phyloP scores from a whole-genome alignment of 805 yeast species.

The Saccharomycopsis vini region DNA sequence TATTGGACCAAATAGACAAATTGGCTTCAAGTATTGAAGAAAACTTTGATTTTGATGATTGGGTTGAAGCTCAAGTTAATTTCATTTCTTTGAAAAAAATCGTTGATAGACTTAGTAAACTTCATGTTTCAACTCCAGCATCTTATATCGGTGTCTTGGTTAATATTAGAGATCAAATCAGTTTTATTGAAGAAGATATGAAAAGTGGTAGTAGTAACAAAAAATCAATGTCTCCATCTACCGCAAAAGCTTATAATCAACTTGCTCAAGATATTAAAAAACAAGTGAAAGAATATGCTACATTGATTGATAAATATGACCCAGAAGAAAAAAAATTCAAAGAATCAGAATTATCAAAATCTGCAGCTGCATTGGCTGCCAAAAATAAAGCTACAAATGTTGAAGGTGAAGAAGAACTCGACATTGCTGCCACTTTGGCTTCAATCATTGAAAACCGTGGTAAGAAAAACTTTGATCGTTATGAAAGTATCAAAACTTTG shows the following conservation, averaged over 20 bases:
- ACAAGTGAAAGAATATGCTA: slow-evolving; percentile 59
- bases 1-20: slow-evolving; percentile 75
- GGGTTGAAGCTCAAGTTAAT: slow-evolving; percentile 66
- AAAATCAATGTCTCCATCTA: slow-evolving; percentile 68
- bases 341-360: slow-evolving; percentile 33
- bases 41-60: slow-evolving; percentile 25
- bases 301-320: slow-evolving; percentile 49
- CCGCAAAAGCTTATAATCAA: slow-evolving; percentile 79
- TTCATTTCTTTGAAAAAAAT: slow-evolving; percentile 70
- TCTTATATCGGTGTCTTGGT: slow-evolving; percentile 60
- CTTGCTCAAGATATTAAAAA: slow-evolving; percentile 83
- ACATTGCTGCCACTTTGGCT: slow-evolving; percentile 64
- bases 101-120: slow-evolving; percentile 64
- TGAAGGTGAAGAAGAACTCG: slow-evolving; percentile 29
- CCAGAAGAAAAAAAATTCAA: slow-evolving; percentile 71
- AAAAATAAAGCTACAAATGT: slow-evolving; percentile 24
- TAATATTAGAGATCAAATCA: slow-evolving; percentile 57
- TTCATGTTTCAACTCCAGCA: slow-evolving; percentile 64
- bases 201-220: slow-evolving; percentile 46
- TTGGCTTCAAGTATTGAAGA: slow-evolving; percentile 58
- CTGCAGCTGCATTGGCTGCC: slow-evolving; percentile 24
- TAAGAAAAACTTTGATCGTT: slow-evolving; percentile 82
- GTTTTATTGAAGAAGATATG: too few species aligned
- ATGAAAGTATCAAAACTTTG: slow-evolving; percentile 64
- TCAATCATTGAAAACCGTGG: slow-evolving; percentile 84